Evolutionary conservation across 371 early-diverging fungal genomes (phyloP).

Genomic region (Nematocida ironsii): DNA sequence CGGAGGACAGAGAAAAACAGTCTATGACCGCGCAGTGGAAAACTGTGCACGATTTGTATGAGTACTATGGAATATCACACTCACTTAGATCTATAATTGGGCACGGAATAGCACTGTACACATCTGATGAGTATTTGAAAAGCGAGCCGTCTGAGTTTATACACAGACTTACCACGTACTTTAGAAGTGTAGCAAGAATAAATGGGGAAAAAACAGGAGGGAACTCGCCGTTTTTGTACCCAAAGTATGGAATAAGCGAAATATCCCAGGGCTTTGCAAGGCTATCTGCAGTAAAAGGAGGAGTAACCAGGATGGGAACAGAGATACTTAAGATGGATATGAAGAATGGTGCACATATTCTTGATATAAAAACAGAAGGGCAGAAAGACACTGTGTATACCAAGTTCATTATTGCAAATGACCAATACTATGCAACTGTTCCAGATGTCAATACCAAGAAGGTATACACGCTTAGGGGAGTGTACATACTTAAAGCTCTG

Average conservation of each 20-base stretch:
- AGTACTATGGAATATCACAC: constrained; percentile 81
- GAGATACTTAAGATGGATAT: constrained; percentile 18
- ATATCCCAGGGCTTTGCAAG: constrained; percentile 97
- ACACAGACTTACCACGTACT: constrained; percentile 85
- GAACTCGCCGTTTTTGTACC: constrained; percentile 94
- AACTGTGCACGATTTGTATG: constrained; percentile 82
- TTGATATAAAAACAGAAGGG: constrained; percentile 19
- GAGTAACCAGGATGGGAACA: constrained; percentile 66
- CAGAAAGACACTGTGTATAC: constrained; percentile 7
- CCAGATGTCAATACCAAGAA: constrained; percentile 74
- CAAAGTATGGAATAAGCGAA: constrained; percentile 94
- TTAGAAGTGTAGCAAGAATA: constrained; percentile 87
- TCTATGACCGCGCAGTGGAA: constrained; percentile 18
- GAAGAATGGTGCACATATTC: neutral
- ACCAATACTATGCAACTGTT: constrained; percentile 73
- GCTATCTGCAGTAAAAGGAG: constrained; percentile 71
- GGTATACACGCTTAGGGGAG: constrained; percentile 69
- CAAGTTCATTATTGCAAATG: constrained; percentile 36
- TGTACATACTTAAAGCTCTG: constrained; percentile 52
- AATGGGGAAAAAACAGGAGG: constrained; percentile 69
- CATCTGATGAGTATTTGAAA: constrained; percentile 83
- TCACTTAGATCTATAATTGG: constrained; percentile 93
- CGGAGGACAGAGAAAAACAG: constrained; percentile 70
- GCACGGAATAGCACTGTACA: constrained; percentile 91
- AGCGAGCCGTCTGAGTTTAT: constrained; percentile 83